Evolutionary conservation across 257 asterid genomes (phyloP), one percentile per base, ranked within the genome.

Genomic region (Solanum etuberosum): DNA sequence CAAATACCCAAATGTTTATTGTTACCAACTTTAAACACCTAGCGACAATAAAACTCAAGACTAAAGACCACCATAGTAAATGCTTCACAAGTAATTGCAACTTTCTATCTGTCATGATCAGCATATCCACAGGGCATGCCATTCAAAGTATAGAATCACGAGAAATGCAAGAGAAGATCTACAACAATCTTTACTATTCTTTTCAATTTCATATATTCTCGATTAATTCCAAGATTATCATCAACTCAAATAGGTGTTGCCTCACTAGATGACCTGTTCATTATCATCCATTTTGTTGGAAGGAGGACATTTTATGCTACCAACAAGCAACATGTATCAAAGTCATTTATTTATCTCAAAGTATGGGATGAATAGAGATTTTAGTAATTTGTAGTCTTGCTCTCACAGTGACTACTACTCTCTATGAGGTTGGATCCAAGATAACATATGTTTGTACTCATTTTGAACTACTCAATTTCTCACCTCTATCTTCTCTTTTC

Each of bases 401-500:
- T n/a, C 34, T 78, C 15, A 3, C 38, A 25, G 84, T 78, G 61
- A 27, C 84, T 78, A 43, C 63, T 42, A 61, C 70, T 59, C 63
- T 43, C 63, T 46, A 77, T n/a, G 25, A 42, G 21, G 37, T 25
- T 78, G 63, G 63, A 78, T 77, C 59, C 37, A 77, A 25, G 84
- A 42, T 42, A 42, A 25, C 83, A 76, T 16, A 32, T 25, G 34
- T 18, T 14, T 25, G 23, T 40, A 38, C 83, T 40, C 83, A 13
- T 77, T 20, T 77, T 77, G 38, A 42, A 78, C 84, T 13, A 27
- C 15, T 78, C 16, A 78, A 78, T n/a, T 7, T 82, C 90, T 87
- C 90, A 95, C 98, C 97, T 95, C 98, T 37, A 96, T 90, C 88
- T 93, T 94, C 92, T 96, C 98, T 91, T 96, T 96, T 86, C 93